Base-by-base conservation (phyloP, 2,329 filamentous ascomycete species). In the Thielaviopsis ethacetica region DNA sequence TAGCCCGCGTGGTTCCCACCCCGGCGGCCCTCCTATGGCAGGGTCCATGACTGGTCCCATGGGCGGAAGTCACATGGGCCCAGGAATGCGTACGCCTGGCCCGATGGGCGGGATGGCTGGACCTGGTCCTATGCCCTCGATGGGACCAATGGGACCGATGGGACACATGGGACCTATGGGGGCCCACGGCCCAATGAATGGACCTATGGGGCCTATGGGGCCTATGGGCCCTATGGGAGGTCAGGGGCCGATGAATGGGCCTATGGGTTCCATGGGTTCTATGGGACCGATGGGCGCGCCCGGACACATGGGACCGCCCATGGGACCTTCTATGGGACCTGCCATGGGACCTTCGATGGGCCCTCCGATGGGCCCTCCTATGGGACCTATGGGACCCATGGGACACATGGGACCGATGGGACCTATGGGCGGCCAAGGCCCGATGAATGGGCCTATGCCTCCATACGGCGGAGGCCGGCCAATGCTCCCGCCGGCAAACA, bases 331-430 rank as follows among this genome's bases (percentile, higher is more conserved):
- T 7, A 49, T 49, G 44, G 44, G 44, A 21, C 44, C 17, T 34
- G 5, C 30, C 9, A 49, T 49, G 22, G 54, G 54, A 27, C 54
- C 54, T 10, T 3, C 38, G 0, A 56, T 56, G 54, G 44, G 38
- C 1, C 30, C 30, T 21, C 15, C 38, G 1, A 56, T 56, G 54
- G 54, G 41, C 5, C 55, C 54, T 13, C 13, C 50, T 50, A 61
- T 61, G 52, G 59, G 51, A 10, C 52, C 59, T 38, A 57, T 60
- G 27, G 54, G 59, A 9, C 38, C 34, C 5, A 59, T 59, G 53
- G 57, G 57, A 24, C 57, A 41, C 21, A 52, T 52, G 49, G 53
- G 54, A n/a, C 59, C 59, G 38, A 61, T 61, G 59, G 51, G 49
- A 19, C 56, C 56, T 26, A 58, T 58, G 56, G 41, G 41, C 34